Percentiles rank a stretch among this genome's conserved stretches.
Evolutionary conservation across 768 basidiomycete species (phyloP).

Genomic region (Leccinum sublutescens): DNA sequence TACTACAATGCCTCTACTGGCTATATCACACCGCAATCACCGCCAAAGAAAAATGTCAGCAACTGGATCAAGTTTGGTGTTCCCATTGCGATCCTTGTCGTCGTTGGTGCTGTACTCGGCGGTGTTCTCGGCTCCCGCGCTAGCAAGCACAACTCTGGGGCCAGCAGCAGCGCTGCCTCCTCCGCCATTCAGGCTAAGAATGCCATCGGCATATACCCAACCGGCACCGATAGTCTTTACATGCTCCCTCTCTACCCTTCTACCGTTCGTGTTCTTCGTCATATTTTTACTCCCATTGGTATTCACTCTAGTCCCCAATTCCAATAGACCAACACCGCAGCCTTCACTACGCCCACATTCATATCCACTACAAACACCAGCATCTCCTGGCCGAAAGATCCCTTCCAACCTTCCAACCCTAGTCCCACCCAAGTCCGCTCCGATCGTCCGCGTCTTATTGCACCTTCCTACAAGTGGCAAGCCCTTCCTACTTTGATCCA

Average conservation of each 20-base stretch:
- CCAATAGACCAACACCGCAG: constrained; percentile 68
- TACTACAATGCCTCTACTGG: constrained; percentile 71
- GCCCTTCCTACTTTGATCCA: constrained; percentile 75
- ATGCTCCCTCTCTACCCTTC: constrained; percentile 86
- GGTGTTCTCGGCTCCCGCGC: constrained; percentile 74
- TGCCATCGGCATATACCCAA: constrained; percentile 66
- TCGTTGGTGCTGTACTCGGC: constrained; percentile 68
- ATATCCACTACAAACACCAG: constrained; percentile 48
- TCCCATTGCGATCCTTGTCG: constrained; percentile 61
- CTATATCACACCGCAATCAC: constrained; percentile 51
- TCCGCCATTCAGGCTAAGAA: constrained; percentile 59
- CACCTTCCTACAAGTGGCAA: constrained; percentile 89
- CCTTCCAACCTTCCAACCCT: constrained; percentile 67
- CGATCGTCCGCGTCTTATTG: constrained; percentile 89
- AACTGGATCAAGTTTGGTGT: constrained; percentile 77
- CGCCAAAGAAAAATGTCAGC: constrained; percentile 53
- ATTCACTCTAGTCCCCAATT: background rate
- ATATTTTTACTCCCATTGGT: background rate
- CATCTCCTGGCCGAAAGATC: constrained; percentile 76
- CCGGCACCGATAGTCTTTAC: constrained; percentile 75
- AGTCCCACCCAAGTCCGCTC: constrained; percentile 58
- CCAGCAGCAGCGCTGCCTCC: constrained; percentile 36
- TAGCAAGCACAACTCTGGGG: constrained; percentile 42
- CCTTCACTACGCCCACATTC: constrained; percentile 72
- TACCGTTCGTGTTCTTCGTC: constrained; percentile 59